Evolutionary conservation across 2,329 filamentous ascomycete genomes (phyloP).

Genomic region (Blastomyces percursus): DNA sequence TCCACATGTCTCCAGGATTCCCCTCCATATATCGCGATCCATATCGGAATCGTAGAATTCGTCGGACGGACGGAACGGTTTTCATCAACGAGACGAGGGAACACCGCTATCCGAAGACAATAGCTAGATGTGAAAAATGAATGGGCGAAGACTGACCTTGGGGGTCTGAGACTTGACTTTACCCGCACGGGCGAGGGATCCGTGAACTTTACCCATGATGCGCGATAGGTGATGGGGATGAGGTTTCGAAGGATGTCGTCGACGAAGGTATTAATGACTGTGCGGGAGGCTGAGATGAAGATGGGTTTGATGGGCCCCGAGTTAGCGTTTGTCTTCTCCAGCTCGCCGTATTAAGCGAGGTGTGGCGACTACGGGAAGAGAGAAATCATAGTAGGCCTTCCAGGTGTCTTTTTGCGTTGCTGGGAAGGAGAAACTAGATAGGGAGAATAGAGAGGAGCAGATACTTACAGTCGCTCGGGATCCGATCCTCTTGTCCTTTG

Average conservation of each 20-base stretch:
- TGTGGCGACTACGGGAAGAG: neutral
- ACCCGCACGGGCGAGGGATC: conserved; percentile 48
- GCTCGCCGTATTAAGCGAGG: conserved; percentile 2
- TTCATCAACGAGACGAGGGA: neutral
- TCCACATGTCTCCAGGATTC: neutral
- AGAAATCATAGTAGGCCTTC: neutral
- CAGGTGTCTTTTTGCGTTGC: neutral
- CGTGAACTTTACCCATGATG: conserved; percentile 89
- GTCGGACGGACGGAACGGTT: neutral
- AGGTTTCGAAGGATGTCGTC: conserved; percentile 6
- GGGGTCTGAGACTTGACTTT: conserved; percentile 71
- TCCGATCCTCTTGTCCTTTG: neutral
- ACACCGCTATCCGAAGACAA: neutral
- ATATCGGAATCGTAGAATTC: neutral
- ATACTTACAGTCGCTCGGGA: neutral
- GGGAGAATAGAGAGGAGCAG: neutral
- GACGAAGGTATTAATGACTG: neutral
- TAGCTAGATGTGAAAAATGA: neutral
- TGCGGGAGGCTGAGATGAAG: conserved; percentile 1
- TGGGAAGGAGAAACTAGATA: neutral
- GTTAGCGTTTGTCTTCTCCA: neutral
- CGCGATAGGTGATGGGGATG: conserved; percentile 7
- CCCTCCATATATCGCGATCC: neutral
- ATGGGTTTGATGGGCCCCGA: neutral
- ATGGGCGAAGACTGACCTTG: conserved; percentile 21